Conservation (phyloP, 305 asterid species). For the Nicotiana rustica region DNA sequence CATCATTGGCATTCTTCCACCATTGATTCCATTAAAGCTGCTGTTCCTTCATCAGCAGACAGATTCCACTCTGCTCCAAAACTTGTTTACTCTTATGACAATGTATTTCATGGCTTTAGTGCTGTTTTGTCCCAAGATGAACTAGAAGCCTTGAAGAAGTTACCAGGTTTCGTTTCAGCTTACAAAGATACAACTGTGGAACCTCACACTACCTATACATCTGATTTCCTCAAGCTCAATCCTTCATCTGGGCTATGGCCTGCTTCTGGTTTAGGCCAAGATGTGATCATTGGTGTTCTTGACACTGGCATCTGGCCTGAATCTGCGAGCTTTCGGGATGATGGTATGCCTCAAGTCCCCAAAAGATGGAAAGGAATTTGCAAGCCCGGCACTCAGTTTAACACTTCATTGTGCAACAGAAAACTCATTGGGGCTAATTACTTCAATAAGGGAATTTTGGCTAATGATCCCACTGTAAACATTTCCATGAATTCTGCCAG, state of each 20-base stretch:
- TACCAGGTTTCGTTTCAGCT: slow-evolving; percentile 39
- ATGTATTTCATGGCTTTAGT: slow-evolving; percentile 45
- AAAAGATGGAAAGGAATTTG: slow-evolving; percentile 35
- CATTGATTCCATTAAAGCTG: slow-evolving; percentile 12
- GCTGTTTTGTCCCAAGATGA: slow-evolving; percentile 39
- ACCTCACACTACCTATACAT: slow-evolving; percentile 42
- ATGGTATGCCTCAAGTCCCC: slow-evolving; percentile 34
- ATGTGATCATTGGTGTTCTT: slow-evolving; percentile 39
- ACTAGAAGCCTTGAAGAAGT: slow-evolving; percentile 29
- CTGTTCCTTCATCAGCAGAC: not conserved
- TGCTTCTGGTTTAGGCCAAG: slow-evolving; percentile 34
- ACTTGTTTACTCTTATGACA: slow-evolving; percentile 39
- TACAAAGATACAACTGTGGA: slow-evolving; percentile 29
- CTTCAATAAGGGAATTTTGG: slow-evolving; percentile 33
- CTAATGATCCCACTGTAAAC: slow-evolving; percentile 9
- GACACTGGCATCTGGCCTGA: slow-evolving; percentile 41
- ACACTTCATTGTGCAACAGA: slow-evolving; percentile 38
- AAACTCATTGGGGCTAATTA: slow-evolving; percentile 35
- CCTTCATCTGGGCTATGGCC: slow-evolving; percentile 37
- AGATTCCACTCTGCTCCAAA: slow-evolving; percentile 10
- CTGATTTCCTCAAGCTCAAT: slow-evolving; percentile 35
- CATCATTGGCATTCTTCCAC: slow-evolving; percentile 51
- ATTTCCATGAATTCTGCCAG: slow-evolving; percentile 40
- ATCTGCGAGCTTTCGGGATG: slow-evolving; percentile 36
- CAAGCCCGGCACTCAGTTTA: slow-evolving; percentile 29